Evolutionary conservation across 2,329 filamentous ascomycete species (phyloP), one percentile per base, ranked within the genome.

Genomic region (Chaetomiaceae sp.): DNA sequence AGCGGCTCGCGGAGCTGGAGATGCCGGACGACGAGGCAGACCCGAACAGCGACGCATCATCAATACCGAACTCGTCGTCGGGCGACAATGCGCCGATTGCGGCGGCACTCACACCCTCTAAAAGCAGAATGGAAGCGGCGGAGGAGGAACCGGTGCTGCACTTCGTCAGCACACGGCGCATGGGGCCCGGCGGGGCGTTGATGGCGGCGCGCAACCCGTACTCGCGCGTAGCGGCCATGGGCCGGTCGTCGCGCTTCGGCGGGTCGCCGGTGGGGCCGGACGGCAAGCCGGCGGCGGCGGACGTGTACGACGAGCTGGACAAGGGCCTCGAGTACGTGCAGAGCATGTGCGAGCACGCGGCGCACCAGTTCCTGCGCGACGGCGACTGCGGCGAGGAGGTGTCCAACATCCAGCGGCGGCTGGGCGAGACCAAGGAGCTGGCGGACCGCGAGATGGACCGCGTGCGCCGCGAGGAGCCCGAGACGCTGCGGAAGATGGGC

Each of bases 341-440:
- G 63, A 76, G 76, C 46, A 78, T 89, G 57, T 94, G 87, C 62
- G 90, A 96, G 67, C 82, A 83, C 44, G 90, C 86, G 3, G 90
- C 90, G 0, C 89, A 95, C 60, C 87, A 94, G 59, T 88, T 93
- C 51, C 72, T 96, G n/a, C 81, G 90, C 19, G 85, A 89, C 43
- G 90, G 89, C 10, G 84, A 93, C 59, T 95, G 90, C 65, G 76
- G 72, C n/a, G 76, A 79, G 15, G 88, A 95, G 63, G 75, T 95
- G 32, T 71, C 73, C 20, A 83, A 80, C 38, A 84, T 90, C 43
- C 78, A 81, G 59, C 71, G 74, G 47, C 78, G 80, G 14, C 76
- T 94, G 35, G 67, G 68, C 8, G 75, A 83, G 45, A 80, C 88
- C 1, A 71, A 81, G 41, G 75, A 77, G 26, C 68, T 79, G 43